Conservation (phyloP, 1,139 yeast species). For the Martiniozyma asiatica region DNA sequence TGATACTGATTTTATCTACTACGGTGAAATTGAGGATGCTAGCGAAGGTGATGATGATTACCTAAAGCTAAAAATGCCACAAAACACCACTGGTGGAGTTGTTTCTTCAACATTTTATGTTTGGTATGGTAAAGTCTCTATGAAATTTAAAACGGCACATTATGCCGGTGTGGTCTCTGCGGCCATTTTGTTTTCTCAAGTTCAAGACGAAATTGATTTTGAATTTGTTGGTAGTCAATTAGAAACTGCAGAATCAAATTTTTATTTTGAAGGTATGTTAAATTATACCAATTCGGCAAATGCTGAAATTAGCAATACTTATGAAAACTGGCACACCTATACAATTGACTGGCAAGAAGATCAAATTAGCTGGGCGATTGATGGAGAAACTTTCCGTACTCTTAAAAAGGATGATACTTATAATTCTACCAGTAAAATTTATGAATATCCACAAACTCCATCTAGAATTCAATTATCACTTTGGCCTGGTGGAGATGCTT, state of each 20-base stretch:
- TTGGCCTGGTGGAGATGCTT: slow-evolving; percentile 83
- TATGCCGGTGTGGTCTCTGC: slow-evolving; percentile 77
- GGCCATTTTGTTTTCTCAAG: slow-evolving; percentile 73
- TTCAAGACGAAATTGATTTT: slow-evolving; percentile 73
- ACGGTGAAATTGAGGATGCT: slow-evolving; percentile 52
- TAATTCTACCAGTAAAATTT: slow-evolving; percentile 47
- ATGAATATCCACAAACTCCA: slow-evolving; percentile 84
- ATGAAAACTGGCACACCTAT: slow-evolving; percentile 61
- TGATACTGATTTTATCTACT: slow-evolving; percentile 60
- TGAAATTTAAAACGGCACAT: slow-evolving; percentile 61
- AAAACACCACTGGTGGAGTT: slow-evolving; percentile 67
- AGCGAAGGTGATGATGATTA: slow-evolving; percentile 43
- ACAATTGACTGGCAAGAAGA: slow-evolving; percentile 80
- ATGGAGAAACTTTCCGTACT: slow-evolving; percentile 60
- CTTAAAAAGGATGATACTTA: slow-evolving; percentile 54
- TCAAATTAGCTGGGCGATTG: slow-evolving; percentile 57
- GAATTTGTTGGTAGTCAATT: slow-evolving; percentile 75
- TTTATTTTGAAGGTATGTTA: slow-evolving; percentile 60
- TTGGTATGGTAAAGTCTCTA: slow-evolving; percentile 79
- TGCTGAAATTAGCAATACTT: slow-evolving; percentile 39
- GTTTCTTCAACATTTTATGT: slow-evolving; percentile 66
- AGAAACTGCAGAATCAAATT: slow-evolving; percentile 60
- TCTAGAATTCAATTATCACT: slow-evolving; percentile 72
- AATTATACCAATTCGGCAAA: slow-evolving; percentile 52
- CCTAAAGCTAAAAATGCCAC: slow-evolving; percentile 66